These are phyloP conservation scores for Xylaria telfairii DNA, from an alignment of 495 filamentous ascomycete species.

Conservation along the genomic window DNA sequence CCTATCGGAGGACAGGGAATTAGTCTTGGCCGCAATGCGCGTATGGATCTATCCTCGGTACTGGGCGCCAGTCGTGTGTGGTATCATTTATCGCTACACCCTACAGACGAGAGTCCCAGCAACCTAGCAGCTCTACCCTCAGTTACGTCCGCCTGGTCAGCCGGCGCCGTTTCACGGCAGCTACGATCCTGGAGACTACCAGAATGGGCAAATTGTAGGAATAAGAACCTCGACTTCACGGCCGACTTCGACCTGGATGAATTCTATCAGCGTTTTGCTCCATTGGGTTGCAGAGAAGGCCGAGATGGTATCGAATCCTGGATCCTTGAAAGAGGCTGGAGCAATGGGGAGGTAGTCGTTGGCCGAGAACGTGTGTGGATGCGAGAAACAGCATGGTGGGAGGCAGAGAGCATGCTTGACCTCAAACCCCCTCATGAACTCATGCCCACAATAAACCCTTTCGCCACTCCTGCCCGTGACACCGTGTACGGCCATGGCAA, in stretches of 20 bases:
- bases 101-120: slow-evolving; percentile 83
- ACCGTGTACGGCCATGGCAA: slow-evolving; percentile 68
- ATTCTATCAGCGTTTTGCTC: slow-evolving; percentile 79
- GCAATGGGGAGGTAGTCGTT: slow-evolving; percentile 93
- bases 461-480: slow-evolving; percentile 56
- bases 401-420: slow-evolving; percentile 95
- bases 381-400: slow-evolving; percentile 94
- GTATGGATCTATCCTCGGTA: slow-evolving; percentile 71
- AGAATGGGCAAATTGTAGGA: slow-evolving; percentile 94
- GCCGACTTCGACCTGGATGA: slow-evolving; percentile 96
- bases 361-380: slow-evolving; percentile 94
- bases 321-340: slow-evolving; percentile 96
- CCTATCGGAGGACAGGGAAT: slow-evolving; percentile 78
- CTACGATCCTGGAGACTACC: slow-evolving; percentile 90
- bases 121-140: slow-evolving; percentile 67
- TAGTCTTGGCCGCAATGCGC: slow-evolving; percentile 72
- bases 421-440: slow-evolving; percentile 64
- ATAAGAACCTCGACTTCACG: slow-evolving; percentile 93
- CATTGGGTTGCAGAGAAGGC: slow-evolving; percentile 87
- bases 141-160: slow-evolving; percentile 80
- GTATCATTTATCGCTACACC: slow-evolving; percentile 93
- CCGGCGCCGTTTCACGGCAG: slow-evolving; percentile 88
- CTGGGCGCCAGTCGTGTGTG: slow-evolving; percentile 86
- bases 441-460: slow-evolving; percentile 55
- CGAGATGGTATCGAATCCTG: slow-evolving; percentile 94